phyloP scores from a whole-genome alignment of 2,329 filamentous ascomycete species.

The Thermothelomyces thermophilus region DNA sequence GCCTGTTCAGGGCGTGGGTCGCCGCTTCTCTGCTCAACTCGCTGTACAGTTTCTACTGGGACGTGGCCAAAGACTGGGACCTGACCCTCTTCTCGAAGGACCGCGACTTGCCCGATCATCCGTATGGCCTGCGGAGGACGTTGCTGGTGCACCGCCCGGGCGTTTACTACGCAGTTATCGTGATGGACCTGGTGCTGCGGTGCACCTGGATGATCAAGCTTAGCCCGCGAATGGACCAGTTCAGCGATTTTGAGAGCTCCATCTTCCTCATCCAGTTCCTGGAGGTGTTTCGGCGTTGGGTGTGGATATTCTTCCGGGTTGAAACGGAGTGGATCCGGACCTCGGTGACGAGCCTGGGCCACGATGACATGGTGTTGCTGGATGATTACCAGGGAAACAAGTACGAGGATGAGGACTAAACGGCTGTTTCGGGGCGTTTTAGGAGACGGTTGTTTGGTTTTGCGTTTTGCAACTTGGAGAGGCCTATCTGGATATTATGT shows the following conservation, averaged over 20 bases:
- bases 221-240: conserved; percentile 71
- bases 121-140: conserved; percentile 70
- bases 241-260: conserved; percentile 79
- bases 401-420: conserved; percentile 49
- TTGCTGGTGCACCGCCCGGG: conserved; percentile 64
- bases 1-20: conserved; percentile 57
- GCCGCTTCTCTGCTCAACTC: conserved; percentile 74
- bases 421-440: conserved; percentile 4
- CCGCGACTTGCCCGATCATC: conserved; percentile 57
- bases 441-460: not conserved
- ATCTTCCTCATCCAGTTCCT: conserved; percentile 83
- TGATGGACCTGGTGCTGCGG: conserved; percentile 70
- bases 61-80: conserved; percentile 95
- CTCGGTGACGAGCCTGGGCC: conserved; percentile 43
- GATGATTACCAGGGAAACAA: conserved; percentile 62
- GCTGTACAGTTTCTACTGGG: conserved; percentile 97
- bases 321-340: conserved; percentile 81
- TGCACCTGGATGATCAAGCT: conserved; percentile 92
- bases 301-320: conserved; percentile 94
- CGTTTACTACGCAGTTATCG: conserved; percentile 78
- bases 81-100: conserved; percentile 68
- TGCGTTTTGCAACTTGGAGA: not conserved
- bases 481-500: not conserved
- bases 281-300: conserved; percentile 82
- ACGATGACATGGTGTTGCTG: conserved; percentile 64